Conservation (phyloP, 139 green algal genomes). For the Diplosphaera chodatii region DNA sequence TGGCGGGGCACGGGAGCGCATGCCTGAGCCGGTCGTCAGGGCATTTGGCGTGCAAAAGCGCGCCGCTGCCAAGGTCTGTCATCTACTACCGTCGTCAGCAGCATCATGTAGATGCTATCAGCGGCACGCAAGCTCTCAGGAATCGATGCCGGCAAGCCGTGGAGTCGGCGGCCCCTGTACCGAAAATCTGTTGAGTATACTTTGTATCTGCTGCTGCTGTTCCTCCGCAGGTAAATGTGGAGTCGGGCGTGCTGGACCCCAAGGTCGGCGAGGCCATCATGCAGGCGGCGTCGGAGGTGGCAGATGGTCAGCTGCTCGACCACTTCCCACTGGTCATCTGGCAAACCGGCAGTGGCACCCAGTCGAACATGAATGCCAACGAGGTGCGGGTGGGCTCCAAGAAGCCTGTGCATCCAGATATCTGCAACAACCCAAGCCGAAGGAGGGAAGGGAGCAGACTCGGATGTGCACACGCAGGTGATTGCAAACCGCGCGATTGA, state of each 20-base stretch:
- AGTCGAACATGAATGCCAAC: conserved; percentile 98
- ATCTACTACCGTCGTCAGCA: too few species aligned
- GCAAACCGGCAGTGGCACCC: conserved; percentile 91
- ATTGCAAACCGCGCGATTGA: conserved; percentile 71
- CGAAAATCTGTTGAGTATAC: too few species aligned
- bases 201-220: background rate
- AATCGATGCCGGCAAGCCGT: too few species aligned
- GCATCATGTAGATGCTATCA: too few species aligned
- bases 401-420: too few species aligned
- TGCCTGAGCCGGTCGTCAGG: conserved; percentile 85
- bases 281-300: conserved; percentile 68
- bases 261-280: conserved; percentile 64
- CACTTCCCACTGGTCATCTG: conserved; percentile 93
- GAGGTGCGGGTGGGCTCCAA: too few species aligned
- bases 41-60: conserved; percentile 91
- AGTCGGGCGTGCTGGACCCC: conserved; percentile 48
- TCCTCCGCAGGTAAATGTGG: conserved; percentile 69
- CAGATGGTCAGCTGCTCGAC: conserved; percentile 75
- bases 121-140: too few species aligned
- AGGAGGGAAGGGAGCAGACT: too few species aligned
- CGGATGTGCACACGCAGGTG: too few species aligned
- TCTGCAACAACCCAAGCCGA: too few species aligned
- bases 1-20: conserved; percentile 77
- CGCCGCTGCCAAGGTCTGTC: conserved; percentile 74
- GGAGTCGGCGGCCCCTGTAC: too few species aligned